Evolutionary conservation across 108 stramenopile genomes (phyloP).

Genomic region (Nitzschia palea): DNA sequence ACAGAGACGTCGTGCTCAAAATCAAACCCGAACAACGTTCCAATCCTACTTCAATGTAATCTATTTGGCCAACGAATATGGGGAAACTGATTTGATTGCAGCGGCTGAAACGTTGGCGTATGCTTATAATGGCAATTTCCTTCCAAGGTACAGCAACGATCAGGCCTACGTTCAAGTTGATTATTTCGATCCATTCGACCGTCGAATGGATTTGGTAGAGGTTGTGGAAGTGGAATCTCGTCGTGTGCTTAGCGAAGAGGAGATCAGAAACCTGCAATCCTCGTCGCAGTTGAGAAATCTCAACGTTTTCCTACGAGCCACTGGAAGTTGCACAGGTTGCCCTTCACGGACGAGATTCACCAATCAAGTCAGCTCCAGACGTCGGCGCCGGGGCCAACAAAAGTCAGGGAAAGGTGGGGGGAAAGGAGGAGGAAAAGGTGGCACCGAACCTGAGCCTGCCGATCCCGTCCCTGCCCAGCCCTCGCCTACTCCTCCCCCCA

Average conservation of each 20-base stretch:
- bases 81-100: neutral
- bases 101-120: conserved; percentile 3
- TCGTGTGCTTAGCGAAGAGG: neutral
- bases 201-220: neutral
- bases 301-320: neutral
- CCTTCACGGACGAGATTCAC: neutral
- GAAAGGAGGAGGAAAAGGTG: no score
- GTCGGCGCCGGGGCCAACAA: no score
- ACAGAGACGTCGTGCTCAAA: no score
- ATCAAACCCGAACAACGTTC: no score
- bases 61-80: neutral
- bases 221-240: neutral
- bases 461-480: no score
- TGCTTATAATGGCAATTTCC: conserved; percentile 1
- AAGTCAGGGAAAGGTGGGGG: no score
- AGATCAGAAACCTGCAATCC: neutral
- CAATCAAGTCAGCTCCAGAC: no score
- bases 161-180: conserved; percentile 2
- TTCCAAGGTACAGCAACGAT: no score
- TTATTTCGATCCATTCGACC: neutral
- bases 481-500: no score
- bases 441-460: no score
- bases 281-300: neutral
- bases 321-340: conserved; percentile 5
- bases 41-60: conserved; percentile 6